Evolutionary conservation across 805 yeast genomes (phyloP).

Genomic region (Jamesozyma rosinii): DNA sequence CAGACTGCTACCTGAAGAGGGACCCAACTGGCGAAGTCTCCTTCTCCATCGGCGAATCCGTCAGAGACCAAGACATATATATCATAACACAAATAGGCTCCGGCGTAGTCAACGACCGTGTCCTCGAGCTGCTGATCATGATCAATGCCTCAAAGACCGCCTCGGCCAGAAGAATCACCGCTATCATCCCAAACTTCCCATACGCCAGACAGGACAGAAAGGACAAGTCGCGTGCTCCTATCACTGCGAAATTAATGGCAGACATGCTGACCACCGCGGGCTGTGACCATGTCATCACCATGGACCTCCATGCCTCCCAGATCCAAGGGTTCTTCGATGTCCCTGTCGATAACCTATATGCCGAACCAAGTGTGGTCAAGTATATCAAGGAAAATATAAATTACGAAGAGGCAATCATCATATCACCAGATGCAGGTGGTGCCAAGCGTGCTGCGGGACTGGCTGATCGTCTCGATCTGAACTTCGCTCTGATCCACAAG

Average conservation of each 20-base stretch:
- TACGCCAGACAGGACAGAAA: constrained; percentile 86
- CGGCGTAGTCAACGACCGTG: constrained; percentile 66
- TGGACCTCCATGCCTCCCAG: constrained; percentile 85
- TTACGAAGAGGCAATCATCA: constrained; percentile 55
- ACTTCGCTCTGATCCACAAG: constrained; percentile 77
- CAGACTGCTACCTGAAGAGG: constrained; percentile 55
- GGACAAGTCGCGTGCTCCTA: constrained; percentile 78
- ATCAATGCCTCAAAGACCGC: constrained; percentile 78
- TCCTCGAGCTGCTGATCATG: constrained; percentile 66
- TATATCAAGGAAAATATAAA: constrained; percentile 58
- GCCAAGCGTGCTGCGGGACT: constrained; percentile 82
- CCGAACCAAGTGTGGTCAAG: constrained; percentile 72
- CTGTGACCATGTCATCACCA: constrained; percentile 76
- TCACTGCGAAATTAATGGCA: constrained; percentile 78
- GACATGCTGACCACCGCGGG: constrained; percentile 77
- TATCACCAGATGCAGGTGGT: constrained; percentile 87
- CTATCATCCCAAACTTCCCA: constrained; percentile 74
- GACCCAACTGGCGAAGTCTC: constrained; percentile 68
- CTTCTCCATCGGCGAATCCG: constrained; percentile 70
- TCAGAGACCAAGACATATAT: constrained; percentile 76
- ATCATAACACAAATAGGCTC: constrained; percentile 74
- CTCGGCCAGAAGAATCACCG: constrained; percentile 74
- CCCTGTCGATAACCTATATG: constrained; percentile 77
- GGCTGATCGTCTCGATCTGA: constrained; percentile 70
- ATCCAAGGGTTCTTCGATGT: constrained; percentile 79